These are phyloP conservation scores for Pseudogymnoascus sp. DNA, from an alignment of 2,329 filamentous ascomycete genomes.

Conservation along the genomic window DNA sequence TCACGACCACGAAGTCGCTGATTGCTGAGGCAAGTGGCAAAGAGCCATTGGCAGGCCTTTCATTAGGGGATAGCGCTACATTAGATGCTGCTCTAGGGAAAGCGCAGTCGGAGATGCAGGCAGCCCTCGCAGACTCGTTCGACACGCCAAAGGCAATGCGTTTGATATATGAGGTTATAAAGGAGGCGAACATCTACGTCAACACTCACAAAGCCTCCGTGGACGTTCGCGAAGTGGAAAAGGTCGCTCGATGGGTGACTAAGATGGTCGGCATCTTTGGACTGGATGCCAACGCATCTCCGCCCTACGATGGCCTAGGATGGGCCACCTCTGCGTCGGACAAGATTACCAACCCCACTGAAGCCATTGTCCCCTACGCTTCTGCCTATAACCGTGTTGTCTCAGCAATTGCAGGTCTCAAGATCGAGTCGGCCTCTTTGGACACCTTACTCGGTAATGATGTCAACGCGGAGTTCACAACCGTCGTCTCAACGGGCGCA, in stretches of 20 bases:
- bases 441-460: slow-evolving; percentile 35
- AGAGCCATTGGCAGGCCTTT: slow-evolving; percentile 20
- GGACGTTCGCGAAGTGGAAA: slow-evolving; percentile 41
- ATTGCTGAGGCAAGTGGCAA: slow-evolving; percentile 36
- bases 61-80: slow-evolving; percentile 37
- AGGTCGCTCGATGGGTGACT: slow-evolving; percentile 69
- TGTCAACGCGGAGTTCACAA: slow-evolving; percentile 39
- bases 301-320: slow-evolving; percentile 48
- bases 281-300: slow-evolving; percentile 48
- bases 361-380: slow-evolving; percentile 39
- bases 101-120: slow-evolving; percentile 44
- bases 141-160: slow-evolving; percentile 76
- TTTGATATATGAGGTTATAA: slow-evolving; percentile 68
- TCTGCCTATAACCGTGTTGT: slow-evolving; percentile 38
- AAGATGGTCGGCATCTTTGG: slow-evolving; percentile 78
- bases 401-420: slow-evolving; percentile 37
- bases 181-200: slow-evolving; percentile 60
- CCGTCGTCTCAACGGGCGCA: slow-evolving; percentile 36
- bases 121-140: slow-evolving; percentile 72
- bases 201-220: slow-evolving; percentile 37
- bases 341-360: slow-evolving; percentile 33
- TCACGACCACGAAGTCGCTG: slow-evolving; percentile 47
- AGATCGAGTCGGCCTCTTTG: slow-evolving; percentile 38
- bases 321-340: slow-evolving; percentile 38
- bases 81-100: slow-evolving; percentile 41